Evolutionary conservation across 208 protist genomes (phyloP).

Genomic region (Herpetomonas tarakana): DNA sequence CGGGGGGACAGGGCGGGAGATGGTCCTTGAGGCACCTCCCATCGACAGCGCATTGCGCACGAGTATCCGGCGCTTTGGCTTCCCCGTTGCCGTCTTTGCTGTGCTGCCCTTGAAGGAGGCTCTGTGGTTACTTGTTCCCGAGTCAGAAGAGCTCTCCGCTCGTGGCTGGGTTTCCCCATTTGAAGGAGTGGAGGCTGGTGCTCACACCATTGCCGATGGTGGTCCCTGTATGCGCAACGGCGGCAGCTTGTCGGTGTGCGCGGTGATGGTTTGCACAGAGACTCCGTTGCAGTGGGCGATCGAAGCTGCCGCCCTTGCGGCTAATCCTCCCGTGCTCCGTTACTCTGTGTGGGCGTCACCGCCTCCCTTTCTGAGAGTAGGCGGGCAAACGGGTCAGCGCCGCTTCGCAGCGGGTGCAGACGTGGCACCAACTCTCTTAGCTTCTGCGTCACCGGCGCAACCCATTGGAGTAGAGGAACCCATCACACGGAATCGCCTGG

Average conservation of each 20-base stretch:
- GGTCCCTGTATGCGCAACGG: neutral
- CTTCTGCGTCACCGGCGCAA: too few relatives aligned
- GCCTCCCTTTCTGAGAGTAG: too few relatives aligned
- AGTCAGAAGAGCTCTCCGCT: too few relatives aligned
- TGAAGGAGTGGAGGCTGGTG: too few relatives aligned
- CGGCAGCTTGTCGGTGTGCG: slow-evolving; percentile 22
- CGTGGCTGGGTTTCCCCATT: slow-evolving; percentile 11
- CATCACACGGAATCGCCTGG: too few relatives aligned
- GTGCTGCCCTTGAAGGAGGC: too few relatives aligned
- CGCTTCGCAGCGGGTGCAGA: neutral
- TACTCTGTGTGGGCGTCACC: slow-evolving; percentile 38
- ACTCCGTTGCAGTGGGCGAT: slow-evolving; percentile 64
- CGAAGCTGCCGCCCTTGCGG: slow-evolving; percentile 19
- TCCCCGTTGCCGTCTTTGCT: slow-evolving; percentile 1
- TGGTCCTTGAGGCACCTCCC: slow-evolving; percentile 4
- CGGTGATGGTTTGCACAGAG: slow-evolving; percentile 40
- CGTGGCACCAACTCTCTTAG: too few relatives aligned
- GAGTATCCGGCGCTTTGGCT: slow-evolving; percentile 9
- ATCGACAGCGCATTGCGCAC: slow-evolving; percentile 11
- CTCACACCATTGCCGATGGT: slow-evolving; percentile 12
- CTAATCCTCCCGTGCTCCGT: neutral
- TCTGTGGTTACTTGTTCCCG: too few relatives aligned
- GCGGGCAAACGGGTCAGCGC: neutral
- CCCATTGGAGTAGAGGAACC: too few relatives aligned
- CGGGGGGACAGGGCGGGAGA: neutral